A percentile compares a stretch with the other conserved stretches of the same genome.
Evolutionary conservation across 1,284 basidiomycete genomes (phyloP).

Genomic region (Ustilago sp.): DNA sequence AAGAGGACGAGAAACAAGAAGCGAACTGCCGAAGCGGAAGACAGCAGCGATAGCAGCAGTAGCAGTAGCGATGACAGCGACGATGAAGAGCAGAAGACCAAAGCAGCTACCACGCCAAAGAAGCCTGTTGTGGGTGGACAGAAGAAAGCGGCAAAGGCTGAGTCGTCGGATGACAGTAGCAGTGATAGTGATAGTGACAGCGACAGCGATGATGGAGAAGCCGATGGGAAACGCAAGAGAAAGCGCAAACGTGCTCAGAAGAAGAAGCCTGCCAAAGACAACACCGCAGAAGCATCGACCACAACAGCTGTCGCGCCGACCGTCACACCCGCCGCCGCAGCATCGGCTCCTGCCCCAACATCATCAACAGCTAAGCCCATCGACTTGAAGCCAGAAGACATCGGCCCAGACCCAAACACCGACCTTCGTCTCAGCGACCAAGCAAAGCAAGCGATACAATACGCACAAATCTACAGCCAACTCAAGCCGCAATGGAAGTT

Average conservation of each 20-base stretch:
- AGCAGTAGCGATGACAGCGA: slow-evolving; percentile 28
- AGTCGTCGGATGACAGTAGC: slow-evolving; percentile 7
- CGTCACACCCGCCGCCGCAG: background rate
- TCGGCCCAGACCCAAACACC: slow-evolving; percentile 40
- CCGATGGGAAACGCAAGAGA: slow-evolving; percentile 42
- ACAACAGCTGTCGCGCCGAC: background rate
- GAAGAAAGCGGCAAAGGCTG: background rate
- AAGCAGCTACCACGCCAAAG: slow-evolving; percentile 7
- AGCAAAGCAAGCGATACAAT: slow-evolving; percentile 51
- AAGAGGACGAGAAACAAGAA: slow-evolving; percentile 47
- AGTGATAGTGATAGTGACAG: slow-evolving; percentile 19
- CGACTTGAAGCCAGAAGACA: slow-evolving; percentile 11
- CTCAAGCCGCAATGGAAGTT: slow-evolving; percentile 46
- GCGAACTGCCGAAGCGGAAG: slow-evolving; percentile 38
- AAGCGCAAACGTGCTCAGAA: slow-evolving; percentile 46
- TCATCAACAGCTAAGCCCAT: slow-evolving; percentile 11
- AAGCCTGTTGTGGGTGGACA: background rate
- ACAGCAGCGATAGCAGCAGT: slow-evolving; percentile 26
- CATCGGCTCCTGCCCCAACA: background rate
- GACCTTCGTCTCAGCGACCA: slow-evolving; percentile 46
- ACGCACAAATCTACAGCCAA: slow-evolving; percentile 38
- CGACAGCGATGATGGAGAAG: slow-evolving; percentile 17
- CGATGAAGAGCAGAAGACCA: slow-evolving; percentile 21
- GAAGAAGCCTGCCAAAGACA: slow-evolving; percentile 15
- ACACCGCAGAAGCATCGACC: background rate